phyloP scores from a whole-genome alignment of 2,329 filamentous ascomycete genomes.

The Penicillium paneum region DNA sequence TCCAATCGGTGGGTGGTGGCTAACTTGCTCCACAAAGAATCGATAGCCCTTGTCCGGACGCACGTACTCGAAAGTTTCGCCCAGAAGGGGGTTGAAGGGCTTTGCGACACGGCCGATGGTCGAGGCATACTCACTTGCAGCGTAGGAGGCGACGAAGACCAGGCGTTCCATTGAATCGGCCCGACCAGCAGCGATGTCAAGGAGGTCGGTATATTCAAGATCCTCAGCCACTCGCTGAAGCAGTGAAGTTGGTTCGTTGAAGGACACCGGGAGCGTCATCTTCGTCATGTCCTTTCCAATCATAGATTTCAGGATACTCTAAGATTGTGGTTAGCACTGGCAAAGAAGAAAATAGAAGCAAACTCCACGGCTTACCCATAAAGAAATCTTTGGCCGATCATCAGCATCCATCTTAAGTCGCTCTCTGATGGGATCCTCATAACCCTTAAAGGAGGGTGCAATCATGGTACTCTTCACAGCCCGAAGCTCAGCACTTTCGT shows the following conservation, averaged over 20 bases:
- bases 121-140: conserved; percentile 92
- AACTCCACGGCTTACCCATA: conserved; percentile 69
- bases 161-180: conserved; percentile 85
- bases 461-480: conserved; percentile 61
- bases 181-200: conserved; percentile 83
- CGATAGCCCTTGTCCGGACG: conserved; percentile 95
- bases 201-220: conserved; percentile 93
- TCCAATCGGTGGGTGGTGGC: conserved; percentile 91
- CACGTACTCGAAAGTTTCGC: conserved; percentile 95
- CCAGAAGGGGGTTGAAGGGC: conserved; percentile 93
- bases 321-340: conserved; percentile 7
- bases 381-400: conserved; percentile 85
- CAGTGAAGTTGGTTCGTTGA: conserved; percentile 96
- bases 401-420: conserved; percentile 86
- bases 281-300: conserved; percentile 99
- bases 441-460: conserved; percentile 75
- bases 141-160: conserved; percentile 92
- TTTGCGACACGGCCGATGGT: conserved; percentile 96
- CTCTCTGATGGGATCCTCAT: conserved; percentile 80
- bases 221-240: conserved; percentile 94
- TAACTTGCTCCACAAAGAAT: conserved; percentile 98
- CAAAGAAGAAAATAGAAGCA: neutral
- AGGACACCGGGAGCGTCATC: conserved; percentile 97
- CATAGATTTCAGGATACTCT: conserved; percentile 98
- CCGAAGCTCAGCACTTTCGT: conserved; percentile 42